These are phyloP conservation scores for Magnaporthales sp. DNA, from an alignment of 2,329 filamentous ascomycete species.

Conservation along the genomic window DNA sequence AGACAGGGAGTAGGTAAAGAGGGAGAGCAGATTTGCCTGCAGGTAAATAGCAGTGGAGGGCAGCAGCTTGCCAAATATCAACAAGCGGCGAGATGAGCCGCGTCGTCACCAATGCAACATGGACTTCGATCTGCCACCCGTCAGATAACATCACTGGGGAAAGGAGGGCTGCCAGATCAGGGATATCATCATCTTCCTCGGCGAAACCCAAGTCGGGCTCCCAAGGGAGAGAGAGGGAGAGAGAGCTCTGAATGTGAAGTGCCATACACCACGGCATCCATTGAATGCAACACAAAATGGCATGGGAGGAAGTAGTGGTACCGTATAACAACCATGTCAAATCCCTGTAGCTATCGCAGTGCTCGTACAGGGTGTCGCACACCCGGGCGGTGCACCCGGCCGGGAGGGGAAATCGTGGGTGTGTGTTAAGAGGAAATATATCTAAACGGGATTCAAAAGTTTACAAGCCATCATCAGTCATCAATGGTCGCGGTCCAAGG, in stretches of 20 bases:
- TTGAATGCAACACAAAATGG: neutral
- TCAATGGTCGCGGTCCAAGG: neutral
- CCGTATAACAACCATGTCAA: neutral
- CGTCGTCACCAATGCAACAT: neutral
- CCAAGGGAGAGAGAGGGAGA: neutral
- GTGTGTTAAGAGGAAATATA: neutral
- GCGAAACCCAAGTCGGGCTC: neutral
- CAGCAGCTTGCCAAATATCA: neutral
- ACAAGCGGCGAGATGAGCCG: neutral
- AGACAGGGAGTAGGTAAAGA: neutral
- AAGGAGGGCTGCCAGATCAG: neutral
- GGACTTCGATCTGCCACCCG: neutral
- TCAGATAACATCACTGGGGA: neutral
- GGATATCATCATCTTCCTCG: neutral
- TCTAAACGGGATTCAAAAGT: neutral
- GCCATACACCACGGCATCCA: neutral
- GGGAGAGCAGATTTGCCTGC: neutral
- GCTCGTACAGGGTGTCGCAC: neutral
- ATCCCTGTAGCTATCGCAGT: neutral
- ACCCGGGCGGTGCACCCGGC: neutral
- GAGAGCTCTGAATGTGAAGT: neutral
- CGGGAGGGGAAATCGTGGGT: neutral
- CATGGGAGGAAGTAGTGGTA: neutral
- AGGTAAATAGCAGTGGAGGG: neutral
- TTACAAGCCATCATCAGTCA: neutral